Percentiles rank a stretch among this genome's conserved stretches.
phyloP scores from a whole-genome alignment of 371 early-diverging fungal genomes.

The Mortierella sp. region DNA sequence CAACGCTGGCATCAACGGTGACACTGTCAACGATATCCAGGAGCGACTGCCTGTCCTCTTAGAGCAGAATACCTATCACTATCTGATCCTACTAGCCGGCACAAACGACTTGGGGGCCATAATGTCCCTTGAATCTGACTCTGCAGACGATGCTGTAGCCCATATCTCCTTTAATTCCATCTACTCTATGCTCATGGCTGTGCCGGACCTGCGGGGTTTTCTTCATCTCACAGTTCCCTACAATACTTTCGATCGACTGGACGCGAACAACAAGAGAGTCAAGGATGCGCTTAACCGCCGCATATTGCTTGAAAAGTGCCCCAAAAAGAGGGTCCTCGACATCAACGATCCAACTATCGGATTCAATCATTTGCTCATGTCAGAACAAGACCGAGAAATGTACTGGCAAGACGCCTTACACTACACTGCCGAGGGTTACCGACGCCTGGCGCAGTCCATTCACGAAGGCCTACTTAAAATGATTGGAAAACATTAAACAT shows the following conservation, averaged over 20 bases:
- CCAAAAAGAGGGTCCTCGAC: constrained; percentile 17
- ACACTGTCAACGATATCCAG: constrained; percentile 6
- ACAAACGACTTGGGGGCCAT: constrained; percentile 20
- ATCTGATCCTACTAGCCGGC: constrained; percentile 13
- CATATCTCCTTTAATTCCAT: constrained; percentile 13
- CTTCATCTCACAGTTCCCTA: constrained; percentile 21
- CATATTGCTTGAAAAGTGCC: background rate
- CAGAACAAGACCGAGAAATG: constrained; percentile 1
- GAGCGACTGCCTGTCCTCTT: constrained; percentile 1
- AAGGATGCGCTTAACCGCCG: constrained; percentile 22
- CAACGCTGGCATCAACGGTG: constrained; percentile 25
- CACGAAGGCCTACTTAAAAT: background rate
- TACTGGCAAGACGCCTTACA: constrained; percentile 15
- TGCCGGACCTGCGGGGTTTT: background rate
- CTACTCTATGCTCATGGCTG: background rate
- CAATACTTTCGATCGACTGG: constrained; percentile 15
- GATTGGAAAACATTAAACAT: background rate
- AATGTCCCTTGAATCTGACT: background rate
- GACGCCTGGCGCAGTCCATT: constrained; percentile 14
- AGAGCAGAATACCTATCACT: constrained; percentile 1
- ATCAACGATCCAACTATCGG: constrained; percentile 2
- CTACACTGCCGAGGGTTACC: constrained; percentile 17
- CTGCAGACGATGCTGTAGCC: constrained; percentile 1
- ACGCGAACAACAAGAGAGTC: background rate
- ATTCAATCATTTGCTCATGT: constrained; percentile 18